Evolutionary conservation across 1,139 yeast species (phyloP).

Genomic region (Kluyveromyces marxianus): DNA sequence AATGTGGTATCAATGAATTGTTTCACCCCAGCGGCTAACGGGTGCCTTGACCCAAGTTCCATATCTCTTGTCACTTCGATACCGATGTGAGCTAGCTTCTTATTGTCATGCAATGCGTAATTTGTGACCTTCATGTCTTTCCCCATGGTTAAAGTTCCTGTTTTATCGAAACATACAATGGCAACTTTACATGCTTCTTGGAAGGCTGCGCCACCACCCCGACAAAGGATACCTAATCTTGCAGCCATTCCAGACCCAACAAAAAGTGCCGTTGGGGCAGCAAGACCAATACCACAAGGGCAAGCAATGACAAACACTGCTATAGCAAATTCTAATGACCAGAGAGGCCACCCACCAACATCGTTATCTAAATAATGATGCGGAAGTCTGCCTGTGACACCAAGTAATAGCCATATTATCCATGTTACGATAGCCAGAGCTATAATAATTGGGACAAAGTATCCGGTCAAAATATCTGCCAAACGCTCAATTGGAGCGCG

Average conservation of each 20-base stretch:
- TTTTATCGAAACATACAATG: slow-evolving; percentile 69
- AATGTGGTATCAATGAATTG: slow-evolving; percentile 32
- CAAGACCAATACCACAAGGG: slow-evolving; percentile 68
- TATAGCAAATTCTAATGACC: slow-evolving; percentile 72
- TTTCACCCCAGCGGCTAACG: slow-evolving; percentile 54
- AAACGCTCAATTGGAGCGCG: slow-evolving; percentile 69
- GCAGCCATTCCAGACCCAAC: slow-evolving; percentile 90
- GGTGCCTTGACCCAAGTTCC: slow-evolving; percentile 64
- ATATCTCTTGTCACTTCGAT: slow-evolving; percentile 51
- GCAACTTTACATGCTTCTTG: slow-evolving; percentile 64
- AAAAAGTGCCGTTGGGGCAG: slow-evolving; percentile 88
- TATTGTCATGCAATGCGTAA: slow-evolving; percentile 28
- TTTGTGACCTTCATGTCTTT: slow-evolving; percentile 56
- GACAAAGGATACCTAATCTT: slow-evolving; percentile 62
- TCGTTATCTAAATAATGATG: slow-evolving; percentile 49
- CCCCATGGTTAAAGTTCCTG: slow-evolving; percentile 65
- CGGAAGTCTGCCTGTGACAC: slow-evolving; percentile 50
- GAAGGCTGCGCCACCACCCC: slow-evolving; percentile 79
- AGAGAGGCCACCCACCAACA: slow-evolving; percentile 67
- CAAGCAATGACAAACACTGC: slow-evolving; percentile 85
- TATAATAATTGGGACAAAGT: slow-evolving; percentile 65
- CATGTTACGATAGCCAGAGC: slow-evolving; percentile 55
- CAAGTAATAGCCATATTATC: slow-evolving; percentile 59
- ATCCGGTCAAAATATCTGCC: slow-evolving; percentile 64
- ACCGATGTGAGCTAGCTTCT: slow-evolving; percentile 26